Evolutionary conservation across 352 stramenopile genomes (phyloP), one percentile per base, ranked within the genome.

Genomic region (Pythium aquatile): DNA sequence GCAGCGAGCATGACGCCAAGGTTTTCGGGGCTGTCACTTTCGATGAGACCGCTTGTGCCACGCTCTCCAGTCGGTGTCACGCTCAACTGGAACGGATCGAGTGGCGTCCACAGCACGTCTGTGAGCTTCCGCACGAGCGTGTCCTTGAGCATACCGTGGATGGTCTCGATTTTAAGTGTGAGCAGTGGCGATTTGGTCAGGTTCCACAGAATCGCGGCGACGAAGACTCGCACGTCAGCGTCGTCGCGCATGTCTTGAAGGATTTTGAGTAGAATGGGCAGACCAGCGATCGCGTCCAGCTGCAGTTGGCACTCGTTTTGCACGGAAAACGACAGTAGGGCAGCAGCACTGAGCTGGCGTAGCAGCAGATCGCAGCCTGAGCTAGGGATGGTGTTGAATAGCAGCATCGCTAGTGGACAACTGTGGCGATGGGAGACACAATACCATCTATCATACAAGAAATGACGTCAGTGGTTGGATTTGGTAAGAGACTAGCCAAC

Each of bases 231-330:
- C 5, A 88, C 57, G n/a, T 90, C 74, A 63, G 55, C 72, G 37
- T 84, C 75, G 17, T 69, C 52, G 5, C 48, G 39, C 9, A 46
- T 57, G 28, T 65, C 61, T 30, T 87, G 71, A 7, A 91, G 70
- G 5, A 90, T 58, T 3, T 63, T 73, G 14, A 91, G 63, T 3
- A 93, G 71, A 14, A 80, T 55, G 2, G 75, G 53, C 10, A 90
- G 64, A 6, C 70, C 77, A 9, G 62, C 69, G 37, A 93, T 61
- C 5, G 62, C 59, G 60, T 91, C 81, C 13, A 93, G 58, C n/a
- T 93, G 81, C n/a, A 75, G 47, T 26, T 90, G 81, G 10, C 84
- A 93, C 56, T 89, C 78, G 53, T 77, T 87, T 26, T 93, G 80
- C 14, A 86, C 72, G 16, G 80, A 90, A 64, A 83, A 93, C 17